These are phyloP conservation scores for Wilcoxina mikolae DNA, from an alignment of 495 filamentous ascomycete species.

Conservation along the genomic window DNA sequence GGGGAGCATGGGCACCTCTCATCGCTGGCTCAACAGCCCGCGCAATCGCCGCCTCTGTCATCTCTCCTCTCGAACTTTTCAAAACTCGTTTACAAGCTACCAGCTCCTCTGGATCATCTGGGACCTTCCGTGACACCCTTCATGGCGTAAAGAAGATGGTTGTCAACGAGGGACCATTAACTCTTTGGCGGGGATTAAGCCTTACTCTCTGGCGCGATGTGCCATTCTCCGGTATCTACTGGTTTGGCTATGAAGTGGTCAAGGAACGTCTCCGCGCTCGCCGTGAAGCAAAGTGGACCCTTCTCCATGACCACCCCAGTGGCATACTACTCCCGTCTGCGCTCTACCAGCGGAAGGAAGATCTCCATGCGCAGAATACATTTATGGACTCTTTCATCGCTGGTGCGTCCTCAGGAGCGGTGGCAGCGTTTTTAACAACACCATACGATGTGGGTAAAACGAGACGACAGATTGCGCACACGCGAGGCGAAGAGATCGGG, in stretches of 20 bases:
- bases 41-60: constrained; percentile 61
- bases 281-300: constrained; percentile 13
- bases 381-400: constrained; percentile 81
- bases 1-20: constrained; percentile 56
- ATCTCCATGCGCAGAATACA: constrained; percentile 44
- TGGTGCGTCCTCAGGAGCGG: constrained; percentile 63
- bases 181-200: constrained; percentile 84
- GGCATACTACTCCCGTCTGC: constrained; percentile 25
- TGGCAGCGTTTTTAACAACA: constrained; percentile 80
- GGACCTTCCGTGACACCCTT: constrained; percentile 58
- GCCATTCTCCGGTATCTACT: constrained; percentile 92
- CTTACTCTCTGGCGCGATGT: constrained; percentile 94
- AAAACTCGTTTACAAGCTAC: constrained; percentile 79
- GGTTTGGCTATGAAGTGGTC: constrained; percentile 87
- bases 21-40: constrained; percentile 66
- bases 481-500: constrained; percentile 26
- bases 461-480: constrained; percentile 63
- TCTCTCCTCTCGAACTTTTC: constrained; percentile 90
- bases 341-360: constrained; percentile 13
- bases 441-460: constrained; percentile 98
- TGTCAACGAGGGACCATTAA: constrained; percentile 51
- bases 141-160: constrained; percentile 68
- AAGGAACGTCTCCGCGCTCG: constrained; percentile 10
- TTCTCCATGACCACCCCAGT: constrained; percentile 11
- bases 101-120: constrained; percentile 34